Base-by-base conservation (phyloP, 2,329 filamentous ascomycete genomes). In the Dothideomycetes sp. region DNA sequence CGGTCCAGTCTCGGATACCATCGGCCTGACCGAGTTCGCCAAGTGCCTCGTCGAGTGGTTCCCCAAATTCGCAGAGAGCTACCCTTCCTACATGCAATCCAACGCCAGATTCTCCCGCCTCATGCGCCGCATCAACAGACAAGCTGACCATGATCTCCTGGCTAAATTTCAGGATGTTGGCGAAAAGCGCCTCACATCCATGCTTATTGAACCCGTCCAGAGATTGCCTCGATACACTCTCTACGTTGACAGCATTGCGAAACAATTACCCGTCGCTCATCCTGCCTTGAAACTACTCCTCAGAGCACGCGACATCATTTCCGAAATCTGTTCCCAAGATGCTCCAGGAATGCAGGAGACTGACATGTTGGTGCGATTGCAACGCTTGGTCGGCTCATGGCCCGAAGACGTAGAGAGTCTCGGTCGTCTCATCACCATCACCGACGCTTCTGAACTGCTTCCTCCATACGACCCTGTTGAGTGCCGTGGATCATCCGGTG, bases 131-230 rank as follows among this genome's bases (percentile, higher is more conserved):
- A 86, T 94, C 51, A 72, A 91, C 45, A 82, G 69, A 47, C 72
- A 86, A 51, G 78, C 79, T 41, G 79, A 83, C 45, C 89, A 87
- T 2, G 88, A 81, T 52, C 89, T 94, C 56, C 81, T 82, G 3
- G 80, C 82, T 49, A 72, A 84, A 34, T 77, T 95, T 3, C 77
- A 84, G 38, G 78, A 88, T 47, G 82, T 82, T 2, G 89, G 91
- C 40, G 91, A 96, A 58, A 91, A 98, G 63, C 76, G 79, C 42
- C 73, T 96, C 39, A 87, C 85, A 36, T 96, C 91, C 3, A 75
- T 91, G 46, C 73, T 98, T 40, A 98, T 98, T 57, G 91, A 98
- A 61, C 91, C 91, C 2, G 88, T 98, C 1, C 91, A 98, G 60
- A 75, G 91, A 38, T 72, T 98, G 38, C 91, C 91, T 18, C 81